Percentiles rank a stretch among this genome's conserved stretches.
Evolutionary conservation across 352 stramenopile species (phyloP).

Genomic region (Globisporangium radiosum): DNA sequence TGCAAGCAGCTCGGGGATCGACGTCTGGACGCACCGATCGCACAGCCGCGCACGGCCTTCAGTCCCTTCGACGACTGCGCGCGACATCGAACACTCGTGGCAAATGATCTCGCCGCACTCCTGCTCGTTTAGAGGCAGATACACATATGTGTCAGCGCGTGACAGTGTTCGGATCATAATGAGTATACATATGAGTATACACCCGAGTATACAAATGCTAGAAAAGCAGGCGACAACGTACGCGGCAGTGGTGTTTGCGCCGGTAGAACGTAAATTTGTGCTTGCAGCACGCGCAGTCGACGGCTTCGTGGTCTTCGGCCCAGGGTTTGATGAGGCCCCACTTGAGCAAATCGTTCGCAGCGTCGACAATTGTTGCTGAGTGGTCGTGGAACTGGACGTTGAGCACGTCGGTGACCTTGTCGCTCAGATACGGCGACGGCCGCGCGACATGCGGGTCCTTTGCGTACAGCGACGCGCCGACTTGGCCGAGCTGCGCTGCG

Average conservation of each 20-base stretch:
- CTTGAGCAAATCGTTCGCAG: conserved; percentile 77
- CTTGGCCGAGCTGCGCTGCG: conserved; percentile 79
- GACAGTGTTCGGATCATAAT: no score
- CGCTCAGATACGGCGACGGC: conserved; percentile 71
- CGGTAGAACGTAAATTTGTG: conserved; percentile 79
- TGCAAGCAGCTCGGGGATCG: conserved; percentile 62
- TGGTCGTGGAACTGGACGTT: conserved; percentile 70
- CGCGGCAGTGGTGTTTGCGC: conserved; percentile 78
- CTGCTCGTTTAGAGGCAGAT: conserved; percentile 15
- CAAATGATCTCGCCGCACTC: conserved; percentile 87
- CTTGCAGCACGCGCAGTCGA: conserved; percentile 67
- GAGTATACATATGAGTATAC: no score
- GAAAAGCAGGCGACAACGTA: conserved; percentile 12
- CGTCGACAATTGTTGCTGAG: conserved; percentile 62
- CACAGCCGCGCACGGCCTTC: conserved; percentile 77
- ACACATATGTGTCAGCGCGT: not conserved
- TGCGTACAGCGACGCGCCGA: conserved; percentile 66
- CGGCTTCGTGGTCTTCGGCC: conserved; percentile 80
- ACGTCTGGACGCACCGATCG: conserved; percentile 79
- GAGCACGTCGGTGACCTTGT: conserved; percentile 76
- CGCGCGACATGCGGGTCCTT: conserved; percentile 47
- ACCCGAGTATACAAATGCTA: not conserved
- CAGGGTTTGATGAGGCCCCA: conserved; percentile 86
- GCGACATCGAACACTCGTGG: conserved; percentile 79
- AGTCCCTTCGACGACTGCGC: conserved; percentile 72